Evolutionary conservation across 768 basidiomycete species (phyloP).

Genomic region (Artomyces pyxidatus): DNA sequence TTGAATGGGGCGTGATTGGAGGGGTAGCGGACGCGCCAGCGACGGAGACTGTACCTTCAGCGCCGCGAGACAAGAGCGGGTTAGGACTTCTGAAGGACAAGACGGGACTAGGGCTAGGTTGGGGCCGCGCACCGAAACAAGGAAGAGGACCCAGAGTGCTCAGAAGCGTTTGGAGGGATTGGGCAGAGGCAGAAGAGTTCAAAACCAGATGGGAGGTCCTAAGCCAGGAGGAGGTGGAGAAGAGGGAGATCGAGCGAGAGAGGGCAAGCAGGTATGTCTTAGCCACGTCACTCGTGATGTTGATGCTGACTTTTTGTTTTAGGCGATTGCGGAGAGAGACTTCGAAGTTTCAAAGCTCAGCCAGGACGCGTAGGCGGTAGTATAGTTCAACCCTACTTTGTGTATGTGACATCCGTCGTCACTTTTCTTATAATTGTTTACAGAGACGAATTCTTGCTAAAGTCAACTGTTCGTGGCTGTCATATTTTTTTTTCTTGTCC

Average conservation of each 20-base stretch:
- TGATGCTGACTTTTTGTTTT: neutral
- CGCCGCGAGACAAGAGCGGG: constrained; percentile 40
- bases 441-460: too few species aligned
- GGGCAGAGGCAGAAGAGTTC: constrained; percentile 88
- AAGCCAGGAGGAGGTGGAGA: constrained; percentile 85
- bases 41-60: constrained; percentile 21
- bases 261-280: constrained; percentile 62
- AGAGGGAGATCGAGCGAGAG: constrained; percentile 82
- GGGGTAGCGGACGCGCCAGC: constrained; percentile 35
- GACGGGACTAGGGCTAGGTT: constrained; percentile 70
- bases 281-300: neutral
- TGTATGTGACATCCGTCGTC: too few species aligned
- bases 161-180: constrained; percentile 91
- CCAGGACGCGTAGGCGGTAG: constrained; percentile 18
- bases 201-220: constrained; percentile 82
- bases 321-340: constrained; percentile 60
- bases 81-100: constrained; percentile 65
- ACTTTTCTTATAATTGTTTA: too few species aligned
- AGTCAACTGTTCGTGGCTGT: too few species aligned
- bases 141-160: constrained; percentile 76
- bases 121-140: constrained; percentile 70
- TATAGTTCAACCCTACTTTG: constrained; percentile 11
- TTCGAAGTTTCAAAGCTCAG: constrained; percentile 49
- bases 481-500: too few species aligned
- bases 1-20: constrained; percentile 88